Evolutionary conservation across 768 basidiomycete species (phyloP).

Genomic region (Boletus edulis): DNA sequence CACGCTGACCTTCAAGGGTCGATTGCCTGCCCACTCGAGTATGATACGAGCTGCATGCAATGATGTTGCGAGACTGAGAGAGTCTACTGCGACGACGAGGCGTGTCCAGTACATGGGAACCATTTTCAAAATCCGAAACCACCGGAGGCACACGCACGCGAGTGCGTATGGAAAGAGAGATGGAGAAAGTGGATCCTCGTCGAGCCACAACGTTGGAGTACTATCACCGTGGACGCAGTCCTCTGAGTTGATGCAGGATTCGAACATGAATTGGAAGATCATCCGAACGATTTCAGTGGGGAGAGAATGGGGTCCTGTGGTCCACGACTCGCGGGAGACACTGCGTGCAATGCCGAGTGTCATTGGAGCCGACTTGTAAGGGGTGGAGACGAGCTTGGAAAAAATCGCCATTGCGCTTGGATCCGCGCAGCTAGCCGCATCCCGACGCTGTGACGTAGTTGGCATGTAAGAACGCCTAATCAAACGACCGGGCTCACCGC

Average conservation of each 20-base stretch:
- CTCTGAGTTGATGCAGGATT: neutral
- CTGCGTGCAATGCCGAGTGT: neutral
- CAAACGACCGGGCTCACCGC: too few species aligned
- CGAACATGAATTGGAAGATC: constrained; percentile 10
- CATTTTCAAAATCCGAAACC: constrained; percentile 3
- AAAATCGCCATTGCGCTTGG: constrained; percentile 5
- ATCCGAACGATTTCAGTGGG: constrained; percentile 9
- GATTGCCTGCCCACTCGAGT: constrained; percentile 3
- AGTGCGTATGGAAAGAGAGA: constrained; percentile 11
- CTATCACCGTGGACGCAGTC: neutral
- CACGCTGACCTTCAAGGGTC: constrained; percentile 4
- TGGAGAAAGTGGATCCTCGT: constrained; percentile 4
- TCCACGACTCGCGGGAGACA: neutral
- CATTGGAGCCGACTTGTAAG: neutral
- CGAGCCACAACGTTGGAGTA: neutral
- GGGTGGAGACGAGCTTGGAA: constrained; percentile 4
- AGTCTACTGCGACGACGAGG: constrained; percentile 4
- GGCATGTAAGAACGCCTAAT: too few species aligned
- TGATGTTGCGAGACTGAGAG: neutral
- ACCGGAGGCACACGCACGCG: constrained; percentile 6
- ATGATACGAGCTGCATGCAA: neutral
- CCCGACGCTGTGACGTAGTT: too few species aligned
- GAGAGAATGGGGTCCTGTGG: constrained; percentile 3
- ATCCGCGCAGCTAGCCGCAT: too few species aligned
- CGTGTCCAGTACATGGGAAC: constrained; percentile 9